Evolutionary conservation across 805 yeast genomes (phyloP).

Genomic region (Candida tibetensis): DNA sequence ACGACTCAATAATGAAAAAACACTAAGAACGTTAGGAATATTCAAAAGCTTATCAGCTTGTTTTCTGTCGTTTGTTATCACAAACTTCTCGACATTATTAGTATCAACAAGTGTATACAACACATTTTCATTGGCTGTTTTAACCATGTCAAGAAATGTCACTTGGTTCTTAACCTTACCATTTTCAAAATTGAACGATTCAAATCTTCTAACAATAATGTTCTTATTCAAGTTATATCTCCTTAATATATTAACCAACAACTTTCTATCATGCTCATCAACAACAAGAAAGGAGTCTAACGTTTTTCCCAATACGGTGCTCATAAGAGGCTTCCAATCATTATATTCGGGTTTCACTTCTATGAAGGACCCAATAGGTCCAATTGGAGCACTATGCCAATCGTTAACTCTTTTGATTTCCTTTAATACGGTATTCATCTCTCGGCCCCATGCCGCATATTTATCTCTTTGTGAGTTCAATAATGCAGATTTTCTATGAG

Average conservation of each 20-base stretch:
- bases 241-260: constrained; percentile 32
- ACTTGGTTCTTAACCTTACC: constrained; percentile 42
- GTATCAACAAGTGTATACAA: constrained; percentile 64
- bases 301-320: constrained; percentile 47
- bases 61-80: constrained; percentile 49
- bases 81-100: constrained; percentile 54
- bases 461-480: constrained; percentile 27
- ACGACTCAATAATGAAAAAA: constrained; percentile 40
- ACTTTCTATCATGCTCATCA: constrained; percentile 54
- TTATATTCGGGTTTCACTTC: constrained; percentile 52
- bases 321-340: constrained; percentile 61
- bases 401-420: constrained; percentile 35
- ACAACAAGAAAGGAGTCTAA: constrained; percentile 68
- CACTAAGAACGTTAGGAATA: constrained; percentile 39
- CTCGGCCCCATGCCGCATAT: constrained; percentile 51
- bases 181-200: constrained; percentile 50
- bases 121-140: constrained; percentile 52
- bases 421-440: constrained; percentile 39
- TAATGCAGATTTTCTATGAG: constrained; percentile 11
- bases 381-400: constrained; percentile 57
- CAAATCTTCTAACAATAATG: constrained; percentile 52
- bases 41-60: constrained; percentile 46
- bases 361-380: constrained; percentile 73
- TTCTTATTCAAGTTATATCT: constrained; percentile 26
- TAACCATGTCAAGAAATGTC: constrained; percentile 60